phyloP scores from a whole-genome alignment of 2,329 filamentous ascomycete genomes.

The Verticillium zaregamsianum region DNA sequence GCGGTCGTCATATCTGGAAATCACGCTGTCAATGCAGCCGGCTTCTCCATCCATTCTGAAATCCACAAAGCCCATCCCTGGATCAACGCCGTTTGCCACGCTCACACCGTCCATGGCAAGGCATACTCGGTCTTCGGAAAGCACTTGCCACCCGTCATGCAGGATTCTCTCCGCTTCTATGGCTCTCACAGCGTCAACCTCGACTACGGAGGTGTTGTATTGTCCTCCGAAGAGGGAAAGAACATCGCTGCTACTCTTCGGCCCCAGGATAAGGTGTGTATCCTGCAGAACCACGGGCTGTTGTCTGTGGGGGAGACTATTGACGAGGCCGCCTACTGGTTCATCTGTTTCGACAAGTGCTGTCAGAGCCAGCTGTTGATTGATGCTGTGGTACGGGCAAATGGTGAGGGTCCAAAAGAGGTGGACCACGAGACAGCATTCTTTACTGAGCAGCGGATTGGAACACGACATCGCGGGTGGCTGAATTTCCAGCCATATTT shows the following conservation, averaged over 20 bases:
- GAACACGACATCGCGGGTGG: constrained; percentile 2
- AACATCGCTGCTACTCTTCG: constrained; percentile 62
- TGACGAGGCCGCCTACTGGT: constrained; percentile 68
- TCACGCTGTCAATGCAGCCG: constrained; percentile 57
- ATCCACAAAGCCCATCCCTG: constrained; percentile 63
- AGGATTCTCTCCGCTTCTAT: constrained; percentile 45
- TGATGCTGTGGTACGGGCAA: neutral
- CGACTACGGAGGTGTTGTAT: constrained; percentile 42
- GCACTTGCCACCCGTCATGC: constrained; percentile 66
- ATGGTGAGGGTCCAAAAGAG: neutral
- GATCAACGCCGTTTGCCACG: constrained; percentile 64
- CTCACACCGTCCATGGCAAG: constrained; percentile 61
- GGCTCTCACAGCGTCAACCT: constrained; percentile 60
- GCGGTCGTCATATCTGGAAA: constrained; percentile 2
- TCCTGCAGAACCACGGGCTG: constrained; percentile 67
- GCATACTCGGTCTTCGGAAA: constrained; percentile 64
- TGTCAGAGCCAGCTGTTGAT: constrained; percentile 53
- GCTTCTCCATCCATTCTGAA: constrained; percentile 66
- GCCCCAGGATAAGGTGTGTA: constrained; percentile 49
- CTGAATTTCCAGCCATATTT: constrained; percentile 4
- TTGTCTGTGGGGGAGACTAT: constrained; percentile 66
- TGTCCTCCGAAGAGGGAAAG: constrained; percentile 59
- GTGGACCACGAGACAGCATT: constrained; percentile 4
- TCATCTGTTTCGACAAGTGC: constrained; percentile 60
- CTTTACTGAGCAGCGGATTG: constrained; percentile 4